Evolutionary conservation across 139 green algal genomes (phyloP), one percentile per base, ranked within the genome.

Genomic region (Astrephomene gubernaculifera): DNA sequence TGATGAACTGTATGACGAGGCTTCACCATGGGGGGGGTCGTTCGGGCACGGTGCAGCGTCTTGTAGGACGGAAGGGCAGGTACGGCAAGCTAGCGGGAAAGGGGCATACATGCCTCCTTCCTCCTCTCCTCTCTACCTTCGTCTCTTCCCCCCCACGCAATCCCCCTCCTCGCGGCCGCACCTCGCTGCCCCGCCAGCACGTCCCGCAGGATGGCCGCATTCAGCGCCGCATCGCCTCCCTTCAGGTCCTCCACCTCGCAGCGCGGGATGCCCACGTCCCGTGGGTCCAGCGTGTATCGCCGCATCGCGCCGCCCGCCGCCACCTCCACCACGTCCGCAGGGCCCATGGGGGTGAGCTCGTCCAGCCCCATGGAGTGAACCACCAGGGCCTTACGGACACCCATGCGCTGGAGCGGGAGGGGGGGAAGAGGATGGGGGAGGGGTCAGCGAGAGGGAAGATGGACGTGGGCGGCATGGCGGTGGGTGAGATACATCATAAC

Each of bases 281-380:
- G 73, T 0, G 96, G 94, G 31, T 98, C 93, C 44, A 98, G 87
- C 5, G 3, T 78, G 84, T 95, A 95, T 24, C 87, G 78, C 87
- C 33, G 61, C 27, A 82, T 31, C 68, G 54, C 73, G 79, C 10
- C 75, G 19, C 87, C 81, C 6, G 78, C 84, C 31, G 89, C 91
- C 22, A 98, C 92, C 88, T 99, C 97, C 86, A 99, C 88, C 61
- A 99, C 93, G 61, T 97, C 92, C 4, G 97, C 96, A n/a, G 92
- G 92, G 0, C 93, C 96, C 93, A 98, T 96, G 68, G 97, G 97
- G 1, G 97, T 99, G 33, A 99, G 93, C 95, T 99, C 97, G 88
- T 99, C 97, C 83, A 99, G 90, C 1, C 97, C 97, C 84, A 93
- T 91, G 35, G 90, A 96, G 93, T 99, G 96, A 61, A 99, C 97